phyloP scores from a whole-genome alignment of 2,329 filamentous ascomycete species.

The Zasmidium citrigriseum region DNA sequence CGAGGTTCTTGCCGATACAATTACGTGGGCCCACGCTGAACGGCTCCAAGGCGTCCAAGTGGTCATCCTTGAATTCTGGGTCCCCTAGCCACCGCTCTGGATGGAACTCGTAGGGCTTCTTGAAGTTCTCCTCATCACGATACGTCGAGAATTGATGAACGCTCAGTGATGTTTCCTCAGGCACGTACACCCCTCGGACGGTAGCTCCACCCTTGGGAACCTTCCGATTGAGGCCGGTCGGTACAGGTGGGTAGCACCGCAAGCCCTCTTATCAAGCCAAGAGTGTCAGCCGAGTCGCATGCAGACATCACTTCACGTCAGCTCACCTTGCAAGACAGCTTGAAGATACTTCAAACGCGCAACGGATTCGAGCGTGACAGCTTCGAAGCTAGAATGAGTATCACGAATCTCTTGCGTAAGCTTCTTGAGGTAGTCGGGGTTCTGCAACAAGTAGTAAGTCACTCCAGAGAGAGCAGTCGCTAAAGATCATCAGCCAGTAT shows the following conservation, averaged over 20 bases:
- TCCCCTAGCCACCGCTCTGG: conserved; percentile 36
- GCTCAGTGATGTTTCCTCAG: conserved; percentile 15
- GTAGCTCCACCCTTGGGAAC: conserved; percentile 20
- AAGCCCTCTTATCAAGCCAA: conserved; percentile 33
- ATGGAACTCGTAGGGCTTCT: conserved; percentile 28
- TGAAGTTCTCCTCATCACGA: conserved; percentile 18
- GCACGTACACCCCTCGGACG: conserved; percentile 23
- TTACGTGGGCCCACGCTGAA: conserved; percentile 26
- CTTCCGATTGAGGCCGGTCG: conserved; percentile 22
- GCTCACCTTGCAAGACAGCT: conserved; percentile 35
- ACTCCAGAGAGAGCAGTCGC: conserved; percentile 37
- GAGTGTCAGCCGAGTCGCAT: neutral
- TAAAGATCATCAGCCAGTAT: no score
- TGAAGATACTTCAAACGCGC: conserved; percentile 39
- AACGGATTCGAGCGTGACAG: conserved; percentile 37
- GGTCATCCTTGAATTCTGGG: conserved; percentile 23
- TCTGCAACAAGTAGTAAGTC: conserved; percentile 36
- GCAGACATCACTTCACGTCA: neutral
- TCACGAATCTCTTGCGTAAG: conserved; percentile 39
- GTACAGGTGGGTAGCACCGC: conserved; percentile 38
- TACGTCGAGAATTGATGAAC: conserved; percentile 13
- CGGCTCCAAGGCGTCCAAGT: conserved; percentile 26
- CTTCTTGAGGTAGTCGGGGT: conserved; percentile 31
- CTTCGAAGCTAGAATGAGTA: conserved; percentile 32
- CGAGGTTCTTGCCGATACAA: conserved; percentile 34